A percentile compares a stretch with the other conserved stretches of the same genome.
phyloP scores from a whole-genome alignment of 2,329 filamentous ascomycete species.

The Cytospora piceae region DNA sequence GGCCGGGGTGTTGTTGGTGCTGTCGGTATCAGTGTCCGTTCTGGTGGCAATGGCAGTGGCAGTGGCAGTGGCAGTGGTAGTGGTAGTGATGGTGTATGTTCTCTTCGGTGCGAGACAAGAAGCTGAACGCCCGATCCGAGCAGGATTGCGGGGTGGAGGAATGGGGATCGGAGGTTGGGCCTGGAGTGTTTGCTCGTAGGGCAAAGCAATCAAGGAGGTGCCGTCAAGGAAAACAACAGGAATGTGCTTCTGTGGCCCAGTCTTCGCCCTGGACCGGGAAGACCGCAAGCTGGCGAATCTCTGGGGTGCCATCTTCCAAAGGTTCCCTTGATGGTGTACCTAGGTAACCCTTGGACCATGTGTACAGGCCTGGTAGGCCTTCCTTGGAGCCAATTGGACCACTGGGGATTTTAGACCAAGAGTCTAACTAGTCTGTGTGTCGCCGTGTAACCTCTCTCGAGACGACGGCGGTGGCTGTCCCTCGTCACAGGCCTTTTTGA shows the following conservation, averaged over 20 bases:
- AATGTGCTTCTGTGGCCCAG: conserved; percentile 9
- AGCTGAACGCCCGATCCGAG: conserved; percentile 38
- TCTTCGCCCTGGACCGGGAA: conserved; percentile 13
- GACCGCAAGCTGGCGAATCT: conserved; percentile 48
- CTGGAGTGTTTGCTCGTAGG: conserved; percentile 64
- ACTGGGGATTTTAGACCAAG: not conserved
- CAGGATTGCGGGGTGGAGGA: conserved; percentile 47
- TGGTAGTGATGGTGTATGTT: conserved; percentile 29
- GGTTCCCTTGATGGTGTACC: not conserved
- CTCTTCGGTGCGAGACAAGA: conserved; percentile 26
- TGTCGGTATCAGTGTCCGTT: not conserved
- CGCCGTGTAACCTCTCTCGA: not conserved
- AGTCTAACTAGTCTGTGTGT: not conserved
- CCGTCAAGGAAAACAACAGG: conserved; percentile 43
- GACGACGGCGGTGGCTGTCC: not conserved
- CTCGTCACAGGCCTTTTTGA: not conserved
- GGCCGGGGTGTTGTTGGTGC: conserved; percentile 35
- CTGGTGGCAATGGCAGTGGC: conserved; percentile 28
- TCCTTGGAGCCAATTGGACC: conserved; percentile 2
- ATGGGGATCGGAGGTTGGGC: conserved; percentile 62
- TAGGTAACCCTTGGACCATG: not conserved
- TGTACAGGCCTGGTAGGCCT: not conserved
- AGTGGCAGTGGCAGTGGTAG: conserved; percentile 36
- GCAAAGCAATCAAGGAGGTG: conserved; percentile 55
- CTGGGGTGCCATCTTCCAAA: conserved; percentile 43